Evolutionary conservation across 139 green algal genomes (phyloP), one percentile per base, ranked within the genome.

Genomic region (Tetradesmus obliquus): DNA sequence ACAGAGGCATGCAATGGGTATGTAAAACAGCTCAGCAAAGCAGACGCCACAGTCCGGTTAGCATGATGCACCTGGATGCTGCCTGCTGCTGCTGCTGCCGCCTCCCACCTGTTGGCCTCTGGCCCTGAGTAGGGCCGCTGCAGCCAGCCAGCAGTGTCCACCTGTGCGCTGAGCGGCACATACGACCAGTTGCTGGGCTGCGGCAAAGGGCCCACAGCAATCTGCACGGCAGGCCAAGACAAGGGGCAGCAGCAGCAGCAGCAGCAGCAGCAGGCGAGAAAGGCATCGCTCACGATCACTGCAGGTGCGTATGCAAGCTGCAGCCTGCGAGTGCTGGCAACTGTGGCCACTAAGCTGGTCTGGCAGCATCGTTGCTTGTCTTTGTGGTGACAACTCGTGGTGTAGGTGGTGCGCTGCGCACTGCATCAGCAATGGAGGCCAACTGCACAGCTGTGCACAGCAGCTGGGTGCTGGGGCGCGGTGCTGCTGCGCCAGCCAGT

Each of bases 61-160:
- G 32, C 32, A 45, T 45, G 32, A 45, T 45, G 32, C 32, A 45
- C 32, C 32, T 45, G 32, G 32, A 45, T 45, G 32, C 32, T 45
- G 32, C 32, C 32, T 45, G 66, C 57, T 76, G 66, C 66, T 24
- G 5, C 1, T 82, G 76, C 76, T 17, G n/a, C 76, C 24, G 9
- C 17, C 17, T 22, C 71, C 51, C 84, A 90, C 86, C 51, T 91
- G 1, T 22, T 81, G 32, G 88, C 55, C 32, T 91, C 88, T 79
- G 88, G 76, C 19, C 13, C 15, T 9, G 74, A 79, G 88, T 91
- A 91, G 15, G 88, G 88, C 32, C 88, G 51, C 88, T 91, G 88
- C 76, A 86, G 32, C 88, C 76, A 91, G 15, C 76, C 79, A 19
- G 88, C 88, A 20, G 62, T 51, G 9, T 80, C 5, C 55, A 55